Evolutionary conservation across 1,284 basidiomycete species (phyloP), one percentile per base, ranked within the genome.

Genomic region (Moesziomyces aphidis): DNA sequence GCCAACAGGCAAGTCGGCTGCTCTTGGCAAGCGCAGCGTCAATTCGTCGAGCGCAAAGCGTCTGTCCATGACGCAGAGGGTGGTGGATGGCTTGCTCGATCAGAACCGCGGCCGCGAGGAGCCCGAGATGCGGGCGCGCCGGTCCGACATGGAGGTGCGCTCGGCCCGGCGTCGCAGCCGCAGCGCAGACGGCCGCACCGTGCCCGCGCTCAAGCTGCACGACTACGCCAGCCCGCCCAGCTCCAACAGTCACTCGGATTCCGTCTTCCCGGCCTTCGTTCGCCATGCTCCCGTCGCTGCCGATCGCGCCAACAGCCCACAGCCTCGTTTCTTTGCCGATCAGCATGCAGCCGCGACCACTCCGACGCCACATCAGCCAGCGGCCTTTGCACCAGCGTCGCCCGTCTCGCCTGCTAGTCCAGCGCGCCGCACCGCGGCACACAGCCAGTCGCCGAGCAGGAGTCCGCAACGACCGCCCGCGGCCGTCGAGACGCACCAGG

Each of bases 71-170:
- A 61, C 76, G 1, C 61, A 74, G 48, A 59, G 58, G 39, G 76
- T 77, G 9, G 72, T 69, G 5, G 68, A 74, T 28, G 76, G 76
- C 28, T 23, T 69, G n/a, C 61, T 77, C 24, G 54, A 56, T 21
- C 67, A 69, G 45, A 63, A 66, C 22, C 72, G 58, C 19, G 76
- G 76, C 5, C 70, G 60, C 46, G 76, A 77, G 26, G 76, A 77
- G 55, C 76, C 76, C n/a, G 68, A 67, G 34, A 70, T 71, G 63
- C 58, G 72, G 34, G 42, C 71, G 13, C 59, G 54, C 36, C 47
- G 70, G 11, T 53, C 58, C 45, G 70, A 67, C 44, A 67, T 66
- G 54, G 58, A 69, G 36, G 67, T 65, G 5, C 42, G 52, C 45
- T 56, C 61, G 8, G 55, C 50, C 10, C 63, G 76, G 15, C 66